Base-by-base conservation (phyloP, 805 yeast genomes). In the Gaillardinia entomophila region DNA sequence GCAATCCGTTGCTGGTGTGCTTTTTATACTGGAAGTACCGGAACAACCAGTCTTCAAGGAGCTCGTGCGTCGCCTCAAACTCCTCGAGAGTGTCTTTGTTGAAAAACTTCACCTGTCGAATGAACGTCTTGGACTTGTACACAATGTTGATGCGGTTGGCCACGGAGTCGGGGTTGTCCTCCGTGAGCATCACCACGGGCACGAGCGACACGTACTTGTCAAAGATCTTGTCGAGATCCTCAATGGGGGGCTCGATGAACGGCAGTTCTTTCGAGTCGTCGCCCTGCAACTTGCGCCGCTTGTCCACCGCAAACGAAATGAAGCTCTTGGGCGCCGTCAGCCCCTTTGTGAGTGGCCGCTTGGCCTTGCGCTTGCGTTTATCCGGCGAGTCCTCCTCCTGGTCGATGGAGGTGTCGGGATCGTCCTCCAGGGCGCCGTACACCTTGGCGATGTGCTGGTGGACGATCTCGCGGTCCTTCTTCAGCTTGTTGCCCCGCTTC, bases 21-120 rank as follows among this genome's bases (percentile, higher is more conserved):
- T 60, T 60, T 28, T 60, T 64, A 38, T 60, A 60, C 31, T 49
- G 60, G 40, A 66, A 64, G 43, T 52, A 61, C 20, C 53, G 51
- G 34, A 42, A 41, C 24, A 63, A 45, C 62, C 65, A 57, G 19
- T 48, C 45, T 15, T 52, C 52, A 24, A 59, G 42, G 8, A 49
- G 41, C 12, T 49, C 48, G 5, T 59, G 39, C 31, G 51, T 55
- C 18, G 45, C 48, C 27, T 45, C 49, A 38, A 53, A 58, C 10
- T 53, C 54, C 8, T 53, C 54, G 2, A 57, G 49, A 20, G 48
- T 44, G 12, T 49, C 44, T 26, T 51, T 51, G 12, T 53, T 46
- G 5, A 51, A 40, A 3, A 47, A 44, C 15, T 52, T 42, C 7
- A 58, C 53, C 28, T 50, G 57, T n/a, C 49, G 45, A n/a, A 60